A percentile compares a stretch with the other conserved stretches of the same genome.
Evolutionary conservation across 345 rosid species (phyloP).

Genomic region (Arabidopsis arenosa): DNA sequence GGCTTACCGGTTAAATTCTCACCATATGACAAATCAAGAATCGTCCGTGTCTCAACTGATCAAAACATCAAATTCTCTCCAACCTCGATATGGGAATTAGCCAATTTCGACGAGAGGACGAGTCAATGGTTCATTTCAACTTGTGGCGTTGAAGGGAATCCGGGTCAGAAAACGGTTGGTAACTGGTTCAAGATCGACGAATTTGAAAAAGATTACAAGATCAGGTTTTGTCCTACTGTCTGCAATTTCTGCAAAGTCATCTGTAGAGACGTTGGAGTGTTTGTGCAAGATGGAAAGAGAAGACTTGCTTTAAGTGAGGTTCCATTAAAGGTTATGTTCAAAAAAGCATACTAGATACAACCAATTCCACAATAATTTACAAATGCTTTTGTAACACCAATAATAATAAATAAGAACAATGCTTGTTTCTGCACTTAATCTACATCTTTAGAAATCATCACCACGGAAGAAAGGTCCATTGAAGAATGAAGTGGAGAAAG

Average conservation of each 20-base stretch:
- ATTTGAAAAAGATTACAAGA: constrained; percentile 55
- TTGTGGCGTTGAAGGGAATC: constrained; percentile 68
- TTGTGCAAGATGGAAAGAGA: constrained; percentile 50
- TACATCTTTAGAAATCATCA: constrained; percentile 48
- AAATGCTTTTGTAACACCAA: background rate
- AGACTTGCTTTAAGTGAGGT: constrained; percentile 61
- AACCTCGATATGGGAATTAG: constrained; percentile 55
- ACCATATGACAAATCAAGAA: constrained; percentile 34
- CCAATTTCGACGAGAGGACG: constrained; percentile 43
- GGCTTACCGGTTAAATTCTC: constrained; percentile 40
- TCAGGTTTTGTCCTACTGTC: constrained; percentile 67
- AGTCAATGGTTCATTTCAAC: constrained; percentile 53
- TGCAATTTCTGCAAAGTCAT: constrained; percentile 57
- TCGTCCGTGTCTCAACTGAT: constrained; percentile 41
- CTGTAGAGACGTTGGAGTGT: constrained; percentile 66
- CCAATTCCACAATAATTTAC: constrained; percentile 6
- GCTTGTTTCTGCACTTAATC: constrained; percentile 25
- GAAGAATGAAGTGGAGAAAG: constrained; percentile 79
- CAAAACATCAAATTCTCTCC: constrained; percentile 54
- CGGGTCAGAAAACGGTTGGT: constrained; percentile 51
- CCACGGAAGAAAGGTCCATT: constrained; percentile 83
- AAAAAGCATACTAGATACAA: constrained; percentile 48
- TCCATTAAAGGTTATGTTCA: constrained; percentile 61
- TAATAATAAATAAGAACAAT: constrained; percentile 18
- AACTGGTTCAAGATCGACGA: constrained; percentile 77